Conservation (phyloP, 139 green algal species). For the Coelastrella sp. region DNA sequence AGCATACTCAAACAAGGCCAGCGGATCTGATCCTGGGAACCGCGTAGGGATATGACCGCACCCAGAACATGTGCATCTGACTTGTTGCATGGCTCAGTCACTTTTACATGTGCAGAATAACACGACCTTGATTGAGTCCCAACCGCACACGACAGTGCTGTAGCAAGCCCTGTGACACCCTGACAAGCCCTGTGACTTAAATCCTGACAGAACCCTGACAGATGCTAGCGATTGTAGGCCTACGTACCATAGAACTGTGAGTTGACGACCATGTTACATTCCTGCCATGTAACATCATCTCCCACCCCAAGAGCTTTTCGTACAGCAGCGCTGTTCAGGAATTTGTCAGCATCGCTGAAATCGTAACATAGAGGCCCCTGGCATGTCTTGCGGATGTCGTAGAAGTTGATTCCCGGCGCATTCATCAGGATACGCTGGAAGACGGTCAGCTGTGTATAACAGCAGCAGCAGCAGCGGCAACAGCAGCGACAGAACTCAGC, state of each 20-base stretch:
- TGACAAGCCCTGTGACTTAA: no score
- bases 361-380: slow-evolving; percentile 90
- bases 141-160: no score
- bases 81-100: no score
- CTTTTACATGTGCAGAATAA: no score
- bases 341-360: slow-evolving; percentile 70
- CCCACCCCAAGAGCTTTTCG: slow-evolving; percentile 76
- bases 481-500: background rate
- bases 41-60: no score
- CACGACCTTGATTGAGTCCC: no score
- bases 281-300: slow-evolving; percentile 67
- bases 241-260: slow-evolving; percentile 67
- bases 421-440: slow-evolving; percentile 63
- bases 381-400: slow-evolving; percentile 92
- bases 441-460: slow-evolving; percentile 37
- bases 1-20: no score
- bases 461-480: background rate
- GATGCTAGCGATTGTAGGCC: background rate
- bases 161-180: no score
- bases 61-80: no score
- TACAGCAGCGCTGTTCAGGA: slow-evolving; percentile 73
- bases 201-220: background rate
- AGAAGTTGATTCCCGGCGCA: slow-evolving; percentile 81
- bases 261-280: slow-evolving; percentile 80
- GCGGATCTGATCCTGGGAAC: no score